These are phyloP conservation scores for Athelia psychrophila DNA, from an alignment of 1,284 basidiomycete species.

Conservation along the genomic window DNA sequence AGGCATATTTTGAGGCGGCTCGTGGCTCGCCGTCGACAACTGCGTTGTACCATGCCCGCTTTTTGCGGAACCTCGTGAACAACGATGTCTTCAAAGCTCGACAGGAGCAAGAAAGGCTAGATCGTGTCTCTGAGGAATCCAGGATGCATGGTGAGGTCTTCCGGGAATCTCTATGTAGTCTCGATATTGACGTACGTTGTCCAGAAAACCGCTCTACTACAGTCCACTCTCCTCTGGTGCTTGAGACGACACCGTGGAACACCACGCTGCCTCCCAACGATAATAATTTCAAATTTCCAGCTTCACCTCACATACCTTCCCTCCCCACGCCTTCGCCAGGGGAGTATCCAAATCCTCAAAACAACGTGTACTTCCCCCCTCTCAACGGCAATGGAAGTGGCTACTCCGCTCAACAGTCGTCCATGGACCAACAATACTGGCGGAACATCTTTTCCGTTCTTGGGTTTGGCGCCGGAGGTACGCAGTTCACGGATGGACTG, in stretches of 20 bases:
- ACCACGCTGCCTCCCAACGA: slow-evolving; percentile 18
- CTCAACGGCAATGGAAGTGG: neutral
- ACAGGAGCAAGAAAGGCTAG: slow-evolving; percentile 34
- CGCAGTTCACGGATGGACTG: too few relatives aligned
- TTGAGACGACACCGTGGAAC: slow-evolving; percentile 1
- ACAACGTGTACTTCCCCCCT: too few relatives aligned
- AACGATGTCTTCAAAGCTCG: slow-evolving; percentile 57
- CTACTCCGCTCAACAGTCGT: neutral
- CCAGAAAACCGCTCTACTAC: slow-evolving; percentile 8
- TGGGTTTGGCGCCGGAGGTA: slow-evolving; percentile 38
- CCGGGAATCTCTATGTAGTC: neutral
- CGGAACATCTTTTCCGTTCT: slow-evolving; percentile 69
- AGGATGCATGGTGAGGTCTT: slow-evolving; percentile 39
- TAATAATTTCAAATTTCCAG: slow-evolving; percentile 37
- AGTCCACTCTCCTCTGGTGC: slow-evolving; percentile 9
- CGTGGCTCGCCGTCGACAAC: slow-evolving; percentile 56
- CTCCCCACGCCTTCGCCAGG: slow-evolving; percentile 20
- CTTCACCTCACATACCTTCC: slow-evolving; percentile 36
- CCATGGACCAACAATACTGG: slow-evolving; percentile 47
- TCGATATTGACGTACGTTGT: neutral
- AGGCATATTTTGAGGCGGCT: slow-evolving; percentile 72
- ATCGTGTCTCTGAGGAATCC: slow-evolving; percentile 42
- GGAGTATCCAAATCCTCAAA: neutral
- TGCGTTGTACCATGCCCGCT: slow-evolving; percentile 70
- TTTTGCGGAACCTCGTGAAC: slow-evolving; percentile 66